Base-by-base conservation (phyloP, 1,139 yeast species). In the Saccharomyces hybrid region DNA sequence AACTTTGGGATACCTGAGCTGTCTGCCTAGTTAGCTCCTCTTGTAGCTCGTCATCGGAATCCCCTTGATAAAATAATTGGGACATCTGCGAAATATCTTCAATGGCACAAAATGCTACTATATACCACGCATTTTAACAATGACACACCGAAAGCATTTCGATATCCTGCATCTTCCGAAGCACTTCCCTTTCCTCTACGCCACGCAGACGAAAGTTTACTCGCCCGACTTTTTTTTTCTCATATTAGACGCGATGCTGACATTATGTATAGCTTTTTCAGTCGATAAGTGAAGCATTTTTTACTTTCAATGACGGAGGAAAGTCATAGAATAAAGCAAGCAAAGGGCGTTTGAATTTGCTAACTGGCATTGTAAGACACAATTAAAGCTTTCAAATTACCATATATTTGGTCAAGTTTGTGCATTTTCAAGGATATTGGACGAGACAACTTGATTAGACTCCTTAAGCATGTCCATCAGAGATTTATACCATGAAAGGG, bases 401-500 rank as follows among this genome's bases (percentile, higher is more conserved):
- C 25, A 9, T 38, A 8, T 19, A 38, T 9, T 38, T 9, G 19
- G 3, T 19, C 25, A 16, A 9, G 7, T 38, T 38, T 2, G 25
- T 19, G 16, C 44, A 4, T 38, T 19, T 38, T 19, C 19, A 38
- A 11, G 25, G 3, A 9, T 38, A 9, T 19, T 38, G 13, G 25
- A 38, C 44, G 44, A 2, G 23, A 38, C 25, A 11, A 4, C 9
- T 16, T 38, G 44, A 38, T 38, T 16, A 9, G 6, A 38, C 13
- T 46, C 1, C 25, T 46, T 11, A 26, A 49, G 29, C 14, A 73
- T 74, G 77, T 55, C 76, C 23, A 79, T 85, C 56, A 79, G 74
- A 52, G 88, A 86, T 53, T 78, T 80, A 66, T 78, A 88, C 55
- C 69, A 71, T 31, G 67, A 74, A 3, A 57, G 70, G 70, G 54